These are phyloP conservation scores for Fragaria ananassa DNA, from an alignment of 306 rosid genomes.

Conservation along the genomic window DNA sequence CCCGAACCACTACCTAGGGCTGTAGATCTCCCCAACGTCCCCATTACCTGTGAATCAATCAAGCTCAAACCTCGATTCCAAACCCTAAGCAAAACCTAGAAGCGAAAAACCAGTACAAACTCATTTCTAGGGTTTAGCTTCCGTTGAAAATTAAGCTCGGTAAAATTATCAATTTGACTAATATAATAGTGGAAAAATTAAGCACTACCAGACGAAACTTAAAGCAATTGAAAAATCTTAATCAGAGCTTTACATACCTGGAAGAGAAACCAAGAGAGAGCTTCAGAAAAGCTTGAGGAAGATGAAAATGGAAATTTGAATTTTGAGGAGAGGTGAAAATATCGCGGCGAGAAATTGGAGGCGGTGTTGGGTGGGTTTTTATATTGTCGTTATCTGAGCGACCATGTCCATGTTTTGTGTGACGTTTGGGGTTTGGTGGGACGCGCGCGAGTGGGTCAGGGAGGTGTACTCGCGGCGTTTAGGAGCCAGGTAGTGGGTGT, in stretches of 20 bases:
- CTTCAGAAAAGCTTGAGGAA: background rate
- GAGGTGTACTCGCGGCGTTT: background rate
- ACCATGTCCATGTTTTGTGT: slow-evolving; percentile 13
- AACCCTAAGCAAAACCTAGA: slow-evolving; percentile 13
- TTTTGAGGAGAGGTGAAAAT: background rate
- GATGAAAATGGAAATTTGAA: background rate
- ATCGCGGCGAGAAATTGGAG: slow-evolving; percentile 20
- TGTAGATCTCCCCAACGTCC: slow-evolving; percentile 41
- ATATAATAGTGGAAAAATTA: slow-evolving; percentile 13
- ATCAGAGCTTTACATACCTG: slow-evolving; percentile 18
- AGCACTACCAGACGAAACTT: slow-evolving; percentile 18
- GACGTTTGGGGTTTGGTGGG: background rate
- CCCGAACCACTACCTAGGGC: slow-evolving; percentile 17
- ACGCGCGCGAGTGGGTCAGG: background rate
- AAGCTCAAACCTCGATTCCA: slow-evolving; percentile 23
- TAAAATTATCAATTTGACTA: background rate
- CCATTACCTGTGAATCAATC: slow-evolving; percentile 47
- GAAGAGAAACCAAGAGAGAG: slow-evolving; percentile 25
- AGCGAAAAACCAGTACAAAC: slow-evolving; percentile 1
- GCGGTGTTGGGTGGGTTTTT: too few relatives aligned
- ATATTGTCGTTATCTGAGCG: slow-evolving; percentile 1
- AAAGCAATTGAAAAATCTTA: background rate
- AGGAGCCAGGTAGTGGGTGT: background rate
- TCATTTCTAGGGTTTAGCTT: slow-evolving; percentile 40
- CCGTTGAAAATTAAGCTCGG: slow-evolving; percentile 13